Evolutionary conservation across 176 grass and related monocot species (phyloP).

Genomic region (Leersia perrieri): DNA sequence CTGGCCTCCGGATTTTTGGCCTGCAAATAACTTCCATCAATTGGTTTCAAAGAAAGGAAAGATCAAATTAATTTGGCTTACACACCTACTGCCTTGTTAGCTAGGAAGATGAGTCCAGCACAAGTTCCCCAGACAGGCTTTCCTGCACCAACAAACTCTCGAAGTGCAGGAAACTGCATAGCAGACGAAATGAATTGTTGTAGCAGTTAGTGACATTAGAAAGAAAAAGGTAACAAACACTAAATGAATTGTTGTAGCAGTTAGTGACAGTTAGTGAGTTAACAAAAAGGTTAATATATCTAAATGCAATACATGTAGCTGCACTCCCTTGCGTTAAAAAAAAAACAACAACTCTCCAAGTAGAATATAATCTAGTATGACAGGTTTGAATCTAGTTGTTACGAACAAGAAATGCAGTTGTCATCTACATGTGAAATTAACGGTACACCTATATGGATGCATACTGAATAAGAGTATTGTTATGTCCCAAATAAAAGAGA

Average conservation of each 20-base stretch:
- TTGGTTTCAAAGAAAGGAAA: neutral
- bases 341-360: no score
- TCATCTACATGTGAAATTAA: neutral
- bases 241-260: neutral
- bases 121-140: slow-evolving; percentile 99
- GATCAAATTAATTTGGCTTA: neutral
- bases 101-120: slow-evolving; percentile 95
- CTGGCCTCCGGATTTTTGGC: slow-evolving; percentile 82
- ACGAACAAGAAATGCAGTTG: neutral
- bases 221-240: neutral
- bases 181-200: slow-evolving; percentile 19
- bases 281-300: neutral
- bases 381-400: neutral
- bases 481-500: no score
- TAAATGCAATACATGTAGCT: neutral
- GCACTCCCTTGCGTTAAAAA: no score
- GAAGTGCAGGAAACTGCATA: slow-evolving; percentile 84
- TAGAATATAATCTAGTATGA: neutral
- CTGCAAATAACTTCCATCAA: slow-evolving; percentile 32
- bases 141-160: slow-evolving; percentile 77
- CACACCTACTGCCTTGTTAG: slow-evolving; percentile 85
- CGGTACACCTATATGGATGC: neutral
- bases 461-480: neutral
- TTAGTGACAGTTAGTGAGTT: neutral
- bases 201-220: neutral